A percentile compares a stretch with the other conserved stretches of the same genome.
Evolutionary conservation across 2,329 filamentous ascomycete species (phyloP).

Genomic region (Penicillium carneum): DNA sequence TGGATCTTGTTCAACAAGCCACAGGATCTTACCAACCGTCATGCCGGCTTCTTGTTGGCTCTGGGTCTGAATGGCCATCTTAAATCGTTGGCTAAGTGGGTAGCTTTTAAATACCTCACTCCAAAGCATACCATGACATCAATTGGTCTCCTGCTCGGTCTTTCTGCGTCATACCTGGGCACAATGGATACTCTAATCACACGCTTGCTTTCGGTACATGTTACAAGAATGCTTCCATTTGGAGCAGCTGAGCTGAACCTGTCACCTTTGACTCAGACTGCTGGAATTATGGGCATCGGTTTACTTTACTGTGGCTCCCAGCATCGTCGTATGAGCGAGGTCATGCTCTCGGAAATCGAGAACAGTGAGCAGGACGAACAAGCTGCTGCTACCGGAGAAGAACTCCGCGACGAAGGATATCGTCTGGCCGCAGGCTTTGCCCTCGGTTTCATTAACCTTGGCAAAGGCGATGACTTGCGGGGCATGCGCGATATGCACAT

Average conservation of each 20-base stretch:
- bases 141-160: conserved; percentile 87
- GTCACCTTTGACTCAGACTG: conserved; percentile 90
- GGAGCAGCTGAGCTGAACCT: conserved; percentile 94
- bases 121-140: conserved; percentile 99
- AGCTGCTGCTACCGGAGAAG: conserved; percentile 68
- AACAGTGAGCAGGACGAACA: conserved; percentile 81
- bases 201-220: conserved; percentile 89
- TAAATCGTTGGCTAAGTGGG: conserved; percentile 94
- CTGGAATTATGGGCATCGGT: conserved; percentile 95
- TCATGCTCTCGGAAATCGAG: conserved; percentile 97
- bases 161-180: conserved; percentile 91
- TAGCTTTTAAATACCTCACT: conserved; percentile 98
- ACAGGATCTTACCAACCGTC: conserved; percentile 88
- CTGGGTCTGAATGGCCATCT: conserved; percentile 93
- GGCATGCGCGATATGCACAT: conserved; percentile 93
- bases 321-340: conserved; percentile 96
- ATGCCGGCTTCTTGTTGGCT: conserved; percentile 90
- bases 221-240: conserved; percentile 89
- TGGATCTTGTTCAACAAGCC: conserved; percentile 99
- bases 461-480: conserved; percentile 84
- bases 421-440: conserved; percentile 91
- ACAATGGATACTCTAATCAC: conserved; percentile 98
- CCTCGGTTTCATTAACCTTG: conserved; percentile 91
- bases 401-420: conserved; percentile 92
- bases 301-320: conserved; percentile 93